Percentiles rank a stretch among this genome's conserved stretches.
Evolutionary conservation across 495 filamentous ascomycete species (phyloP).

Genomic region (Thozetella sp.): DNA sequence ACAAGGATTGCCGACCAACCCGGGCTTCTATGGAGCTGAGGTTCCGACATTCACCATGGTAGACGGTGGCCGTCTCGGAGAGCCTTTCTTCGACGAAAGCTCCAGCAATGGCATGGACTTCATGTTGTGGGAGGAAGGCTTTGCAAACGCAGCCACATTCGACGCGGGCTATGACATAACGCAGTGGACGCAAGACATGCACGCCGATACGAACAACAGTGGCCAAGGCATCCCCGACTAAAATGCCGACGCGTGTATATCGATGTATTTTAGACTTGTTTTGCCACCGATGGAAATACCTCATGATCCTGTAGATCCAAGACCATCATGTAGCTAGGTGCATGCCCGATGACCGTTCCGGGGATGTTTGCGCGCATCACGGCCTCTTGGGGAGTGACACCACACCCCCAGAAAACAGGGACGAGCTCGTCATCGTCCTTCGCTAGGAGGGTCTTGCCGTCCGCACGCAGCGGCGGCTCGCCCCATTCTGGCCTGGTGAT

Average conservation of each 20-base stretch:
- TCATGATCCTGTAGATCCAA: conserved; percentile 42
- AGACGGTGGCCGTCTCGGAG: neutral
- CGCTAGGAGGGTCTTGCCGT: conserved; percentile 17
- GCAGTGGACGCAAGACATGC: conserved; percentile 13
- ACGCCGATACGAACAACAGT: conserved; percentile 1
- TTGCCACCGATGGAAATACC: conserved; percentile 9
- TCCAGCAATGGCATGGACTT: conserved; percentile 11
- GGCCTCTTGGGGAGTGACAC: conserved; percentile 60
- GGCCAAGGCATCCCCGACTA: neutral
- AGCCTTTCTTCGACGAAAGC: conserved; percentile 11
- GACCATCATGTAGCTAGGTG: conserved; percentile 58
- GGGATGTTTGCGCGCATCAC: conserved; percentile 49
- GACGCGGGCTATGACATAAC: conserved; percentile 15
- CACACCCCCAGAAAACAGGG: conserved; percentile 62
- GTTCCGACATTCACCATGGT: conserved; percentile 6
- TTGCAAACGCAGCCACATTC: conserved; percentile 11
- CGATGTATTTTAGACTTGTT: neutral
- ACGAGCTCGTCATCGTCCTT: conserved; percentile 35
- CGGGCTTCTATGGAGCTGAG: neutral
- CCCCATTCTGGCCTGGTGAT: conserved; percentile 48
- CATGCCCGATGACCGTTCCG: conserved; percentile 54
- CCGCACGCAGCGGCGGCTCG: conserved; percentile 29
- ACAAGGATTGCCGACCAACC: neutral
- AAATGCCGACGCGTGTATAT: neutral
- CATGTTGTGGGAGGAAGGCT: conserved; percentile 18